Conservation (phyloP, 2,329 filamentous ascomycete genomes). For the Torrubiella hemipterigena region DNA sequence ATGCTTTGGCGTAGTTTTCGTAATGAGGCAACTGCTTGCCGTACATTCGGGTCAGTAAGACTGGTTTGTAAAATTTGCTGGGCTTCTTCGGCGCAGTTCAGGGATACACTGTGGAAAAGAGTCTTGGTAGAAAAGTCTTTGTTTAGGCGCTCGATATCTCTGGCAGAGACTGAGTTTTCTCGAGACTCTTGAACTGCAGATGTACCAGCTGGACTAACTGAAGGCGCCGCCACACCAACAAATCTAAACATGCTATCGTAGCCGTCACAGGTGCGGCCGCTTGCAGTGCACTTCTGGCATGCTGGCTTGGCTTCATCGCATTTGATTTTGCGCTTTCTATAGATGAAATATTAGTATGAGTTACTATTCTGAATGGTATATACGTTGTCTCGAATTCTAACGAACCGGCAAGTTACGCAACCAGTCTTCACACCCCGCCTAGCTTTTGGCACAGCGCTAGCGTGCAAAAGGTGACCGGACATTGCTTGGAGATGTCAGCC, state of each 20-base stretch:
- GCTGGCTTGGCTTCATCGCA: conserved; percentile 23
- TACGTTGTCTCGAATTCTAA: no score
- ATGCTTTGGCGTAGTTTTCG: conserved; percentile 25
- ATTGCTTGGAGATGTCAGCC: background rate
- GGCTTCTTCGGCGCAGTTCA: conserved; percentile 26
- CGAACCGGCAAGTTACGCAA: conserved; percentile 30
- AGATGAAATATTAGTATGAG: conserved; percentile 9
- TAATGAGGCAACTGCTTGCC: conserved; percentile 26
- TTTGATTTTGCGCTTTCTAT: conserved; percentile 23
- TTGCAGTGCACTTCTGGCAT: conserved; percentile 22
- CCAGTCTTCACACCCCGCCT: conserved; percentile 27
- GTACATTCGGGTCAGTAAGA: conserved; percentile 20
- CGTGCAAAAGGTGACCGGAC: no score
- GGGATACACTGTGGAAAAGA: conserved; percentile 23
- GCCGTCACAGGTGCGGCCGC: conserved; percentile 28
- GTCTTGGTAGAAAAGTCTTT: conserved; percentile 30
- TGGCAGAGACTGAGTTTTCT: conserved; percentile 9
- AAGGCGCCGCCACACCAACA: no score
- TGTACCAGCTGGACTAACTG: conserved; percentile 10
- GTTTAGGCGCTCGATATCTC: conserved; percentile 21
- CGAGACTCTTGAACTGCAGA: conserved; percentile 8
- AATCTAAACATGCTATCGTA: conserved; percentile 24
- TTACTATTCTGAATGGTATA: no score
- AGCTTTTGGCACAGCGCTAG: conserved; percentile 1
- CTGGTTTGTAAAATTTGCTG: conserved; percentile 24